These are phyloP conservation scores for Wickerhamomyces xylosicus DNA, from an alignment of 805 yeast genomes.

Conservation along the genomic window DNA sequence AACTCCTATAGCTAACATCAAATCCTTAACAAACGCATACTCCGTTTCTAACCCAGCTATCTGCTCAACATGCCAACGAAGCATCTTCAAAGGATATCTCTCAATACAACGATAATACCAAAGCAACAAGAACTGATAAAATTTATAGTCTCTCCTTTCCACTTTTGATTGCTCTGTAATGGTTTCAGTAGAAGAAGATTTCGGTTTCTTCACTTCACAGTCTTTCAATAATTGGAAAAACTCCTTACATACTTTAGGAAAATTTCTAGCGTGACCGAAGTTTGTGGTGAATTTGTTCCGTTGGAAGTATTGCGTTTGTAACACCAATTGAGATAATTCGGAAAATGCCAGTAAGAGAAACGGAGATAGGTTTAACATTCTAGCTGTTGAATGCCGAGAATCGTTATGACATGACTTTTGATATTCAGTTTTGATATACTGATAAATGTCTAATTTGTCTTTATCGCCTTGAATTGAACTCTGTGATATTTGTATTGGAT, in stretches of 20 bases:
- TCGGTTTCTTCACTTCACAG: constrained; percentile 8
- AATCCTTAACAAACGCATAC: not conserved
- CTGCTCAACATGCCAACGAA: not conserved
- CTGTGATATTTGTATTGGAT: not conserved
- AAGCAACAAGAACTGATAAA: not conserved
- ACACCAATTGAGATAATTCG: constrained; percentile 31
- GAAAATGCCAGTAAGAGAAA: constrained; percentile 25
- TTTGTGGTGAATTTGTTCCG: constrained; percentile 18
- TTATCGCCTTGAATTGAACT: too few species aligned
- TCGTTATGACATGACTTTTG: too few species aligned
- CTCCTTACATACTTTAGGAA: constrained; percentile 36
- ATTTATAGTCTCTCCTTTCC: too few species aligned
- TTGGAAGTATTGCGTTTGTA: constrained; percentile 32
- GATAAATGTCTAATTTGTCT: not conserved
- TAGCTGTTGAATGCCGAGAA: not conserved
- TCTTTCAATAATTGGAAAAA: constrained; percentile 29
- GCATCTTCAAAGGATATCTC: not conserved
- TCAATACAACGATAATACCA: not conserved
- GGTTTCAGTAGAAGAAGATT: too few species aligned
- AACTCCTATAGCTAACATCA: not conserved
- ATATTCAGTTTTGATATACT: not conserved
- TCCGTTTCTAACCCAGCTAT: not conserved
- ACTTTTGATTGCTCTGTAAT: too few species aligned
- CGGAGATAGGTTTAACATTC: constrained; percentile 12
- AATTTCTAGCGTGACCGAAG: constrained; percentile 29